Evolutionary conservation across 176 grass and related monocot species (phyloP).

Genomic region (Triticum monococcum): DNA sequence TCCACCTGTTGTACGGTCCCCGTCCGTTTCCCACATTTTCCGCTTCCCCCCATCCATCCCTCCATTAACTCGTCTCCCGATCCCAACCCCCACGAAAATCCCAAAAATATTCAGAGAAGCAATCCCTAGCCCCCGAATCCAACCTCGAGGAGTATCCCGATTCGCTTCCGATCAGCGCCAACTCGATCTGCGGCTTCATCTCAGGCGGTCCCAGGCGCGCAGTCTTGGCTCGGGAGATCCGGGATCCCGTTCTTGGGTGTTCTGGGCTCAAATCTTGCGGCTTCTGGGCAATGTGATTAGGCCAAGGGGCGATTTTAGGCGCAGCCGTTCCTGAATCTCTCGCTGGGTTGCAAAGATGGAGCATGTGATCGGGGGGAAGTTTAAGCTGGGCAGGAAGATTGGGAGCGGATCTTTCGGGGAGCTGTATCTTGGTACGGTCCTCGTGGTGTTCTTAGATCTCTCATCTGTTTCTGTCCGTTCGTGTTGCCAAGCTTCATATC

Average conservation of each 20-base stretch:
- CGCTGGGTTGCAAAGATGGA: slow-evolving; percentile 54
- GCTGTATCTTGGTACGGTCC: slow-evolving; percentile 73
- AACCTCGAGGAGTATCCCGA: slow-evolving; percentile 10
- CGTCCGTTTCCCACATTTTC: slow-evolving; percentile 44
- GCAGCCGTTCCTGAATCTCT: slow-evolving; percentile 29
- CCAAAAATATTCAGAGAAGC: slow-evolving; percentile 11
- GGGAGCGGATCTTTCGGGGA: slow-evolving; percentile 96
- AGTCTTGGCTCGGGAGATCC: slow-evolving; percentile 44
- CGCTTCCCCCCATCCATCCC: slow-evolving; percentile 25
- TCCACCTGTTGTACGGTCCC: slow-evolving; percentile 23
- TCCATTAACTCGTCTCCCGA: slow-evolving; percentile 21
- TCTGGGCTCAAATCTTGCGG: slow-evolving; percentile 29
- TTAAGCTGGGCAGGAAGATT: slow-evolving; percentile 95
- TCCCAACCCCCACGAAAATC: not conserved
- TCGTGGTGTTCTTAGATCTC: slow-evolving; percentile 15
- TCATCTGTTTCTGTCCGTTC: not conserved
- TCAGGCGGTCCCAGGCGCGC: not conserved
- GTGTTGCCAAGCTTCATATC: not conserved
- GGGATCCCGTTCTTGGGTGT: not conserved
- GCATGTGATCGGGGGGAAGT: slow-evolving; percentile 80
- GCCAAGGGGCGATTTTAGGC: slow-evolving; percentile 10
- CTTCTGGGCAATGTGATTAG: slow-evolving; percentile 51
- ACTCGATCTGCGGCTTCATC: not conserved
- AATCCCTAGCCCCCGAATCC: slow-evolving; percentile 39
- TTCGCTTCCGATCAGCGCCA: not conserved